Percentiles rank a stretch among this genome's conserved stretches.
phyloP scores from a whole-genome alignment of 148 eudicot species.

The Arctostaphylos glauca region DNA sequence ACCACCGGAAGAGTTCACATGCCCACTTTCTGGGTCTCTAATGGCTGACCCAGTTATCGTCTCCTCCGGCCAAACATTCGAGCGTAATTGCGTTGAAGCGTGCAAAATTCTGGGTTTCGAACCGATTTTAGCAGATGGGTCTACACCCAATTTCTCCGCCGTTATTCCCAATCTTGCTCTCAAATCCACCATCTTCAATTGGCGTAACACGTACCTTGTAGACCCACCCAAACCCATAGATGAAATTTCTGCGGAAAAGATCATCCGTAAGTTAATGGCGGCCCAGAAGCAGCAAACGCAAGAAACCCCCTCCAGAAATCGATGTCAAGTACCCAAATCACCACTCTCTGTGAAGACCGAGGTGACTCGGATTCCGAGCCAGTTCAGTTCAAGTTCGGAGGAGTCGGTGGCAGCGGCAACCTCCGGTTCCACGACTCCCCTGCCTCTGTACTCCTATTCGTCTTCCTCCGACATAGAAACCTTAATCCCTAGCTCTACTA shows the following conservation, averaged over 20 bases:
- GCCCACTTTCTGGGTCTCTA: conserved; percentile 62
- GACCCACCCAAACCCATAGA: conserved; percentile 45
- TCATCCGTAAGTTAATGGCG: conserved; percentile 33
- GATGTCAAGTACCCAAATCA: not conserved
- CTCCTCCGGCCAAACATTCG: conserved; percentile 84
- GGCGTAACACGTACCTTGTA: conserved; percentile 31
- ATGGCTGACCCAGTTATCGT: conserved; percentile 91
- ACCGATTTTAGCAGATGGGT: conserved; percentile 56
- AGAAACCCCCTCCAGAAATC: conserved; percentile 14
- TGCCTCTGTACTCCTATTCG: conserved; percentile 52
- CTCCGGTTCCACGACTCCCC: conserved; percentile 39
- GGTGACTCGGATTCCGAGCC: conserved; percentile 30
- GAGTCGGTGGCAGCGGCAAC: conserved; percentile 41
- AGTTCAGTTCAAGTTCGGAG: conserved; percentile 37
- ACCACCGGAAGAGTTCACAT: conserved; percentile 53
- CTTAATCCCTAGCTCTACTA: conserved; percentile 10
- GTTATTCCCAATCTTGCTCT: conserved; percentile 67
- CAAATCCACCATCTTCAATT: conserved; percentile 54
- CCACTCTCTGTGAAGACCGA: conserved; percentile 12
- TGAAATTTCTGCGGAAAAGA: conserved; percentile 37
- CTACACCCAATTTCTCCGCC: conserved; percentile 54
- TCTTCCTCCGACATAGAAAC: conserved; percentile 51
- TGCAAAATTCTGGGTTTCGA: conserved; percentile 46
- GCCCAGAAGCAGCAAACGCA: not conserved
- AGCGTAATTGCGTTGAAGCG: conserved; percentile 63